phyloP scores from a whole-genome alignment of 441 rosid genomes.

The Pelargonium myrrhifolium region DNA sequence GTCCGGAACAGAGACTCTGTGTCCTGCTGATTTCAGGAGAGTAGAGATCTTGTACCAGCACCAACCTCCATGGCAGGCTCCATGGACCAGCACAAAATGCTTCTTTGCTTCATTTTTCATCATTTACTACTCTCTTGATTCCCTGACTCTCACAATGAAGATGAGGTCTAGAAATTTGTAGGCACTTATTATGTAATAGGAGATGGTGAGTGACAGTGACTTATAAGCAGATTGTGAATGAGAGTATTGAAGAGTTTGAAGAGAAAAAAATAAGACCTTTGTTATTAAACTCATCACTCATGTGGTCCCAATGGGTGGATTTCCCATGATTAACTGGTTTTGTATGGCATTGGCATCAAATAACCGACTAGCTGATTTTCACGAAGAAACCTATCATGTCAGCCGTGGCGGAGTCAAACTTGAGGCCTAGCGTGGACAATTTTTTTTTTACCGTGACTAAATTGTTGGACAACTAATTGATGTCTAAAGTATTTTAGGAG shows the following conservation, averaged over 20 bases:
- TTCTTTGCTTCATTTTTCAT: constrained; percentile 1
- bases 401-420: too few species aligned
- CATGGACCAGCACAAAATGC: constrained; percentile 62
- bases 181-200: background rate
- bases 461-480: too few species aligned
- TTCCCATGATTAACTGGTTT: too few species aligned
- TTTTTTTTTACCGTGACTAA: too few species aligned
- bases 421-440: too few species aligned
- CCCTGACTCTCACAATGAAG: background rate
- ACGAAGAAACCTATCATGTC: too few species aligned
- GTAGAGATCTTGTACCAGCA: constrained; percentile 56
- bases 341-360: too few species aligned
- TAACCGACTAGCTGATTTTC: too few species aligned
- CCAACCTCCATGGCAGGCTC: constrained; percentile 65
- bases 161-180: too few species aligned
- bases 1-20: constrained; percentile 45
- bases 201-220: background rate
- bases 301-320: background rate
- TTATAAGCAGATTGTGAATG: background rate
- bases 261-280: background rate
- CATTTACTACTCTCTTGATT: background rate
- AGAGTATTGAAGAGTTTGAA: background rate
- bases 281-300: background rate
- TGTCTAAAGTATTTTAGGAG: too few species aligned
- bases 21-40: constrained; percentile 37